These are phyloP conservation scores for Earliella scabrosa DNA, from an alignment of 1,284 basidiomycete genomes.

Conservation along the genomic window DNA sequence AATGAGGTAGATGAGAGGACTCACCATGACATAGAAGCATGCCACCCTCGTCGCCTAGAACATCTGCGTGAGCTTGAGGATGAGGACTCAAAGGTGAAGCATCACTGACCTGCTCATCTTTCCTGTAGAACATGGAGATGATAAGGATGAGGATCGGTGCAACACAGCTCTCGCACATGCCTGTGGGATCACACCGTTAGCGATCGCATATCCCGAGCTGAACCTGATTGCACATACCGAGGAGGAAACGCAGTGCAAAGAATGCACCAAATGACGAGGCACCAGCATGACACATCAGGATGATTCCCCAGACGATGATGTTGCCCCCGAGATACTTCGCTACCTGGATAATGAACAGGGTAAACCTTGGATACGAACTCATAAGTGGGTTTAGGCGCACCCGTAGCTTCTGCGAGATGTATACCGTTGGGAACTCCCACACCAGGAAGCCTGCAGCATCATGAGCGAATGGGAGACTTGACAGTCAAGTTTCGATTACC, in stretches of 20 bases:
- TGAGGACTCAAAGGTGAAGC: background rate
- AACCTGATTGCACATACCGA: slow-evolving; percentile 47
- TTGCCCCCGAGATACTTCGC: slow-evolving; percentile 69
- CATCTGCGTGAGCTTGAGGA: background rate
- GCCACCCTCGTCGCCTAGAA: slow-evolving; percentile 57
- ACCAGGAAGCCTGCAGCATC: slow-evolving; percentile 51
- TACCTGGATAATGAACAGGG: slow-evolving; percentile 45
- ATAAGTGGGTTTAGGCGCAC: background rate
- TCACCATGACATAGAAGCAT: slow-evolving; percentile 73
- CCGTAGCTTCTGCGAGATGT: slow-evolving; percentile 55
- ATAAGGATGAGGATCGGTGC: slow-evolving; percentile 66
- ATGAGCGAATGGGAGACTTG: background rate
- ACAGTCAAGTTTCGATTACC: too few relatives aligned
- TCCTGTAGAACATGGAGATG: slow-evolving; percentile 73
- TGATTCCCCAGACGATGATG: slow-evolving; percentile 62
- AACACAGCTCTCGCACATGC: slow-evolving; percentile 70
- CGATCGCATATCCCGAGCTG: too few relatives aligned
- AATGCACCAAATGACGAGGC: slow-evolving; percentile 62
- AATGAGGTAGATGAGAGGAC: background rate
- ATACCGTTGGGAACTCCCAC: slow-evolving; percentile 71
- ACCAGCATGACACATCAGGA: slow-evolving; percentile 65
- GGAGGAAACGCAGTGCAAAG: slow-evolving; percentile 63
- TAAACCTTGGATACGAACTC: too few relatives aligned
- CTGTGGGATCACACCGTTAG: slow-evolving; percentile 33
- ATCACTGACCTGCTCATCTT: slow-evolving; percentile 58